Percentiles rank a stretch among this genome's conserved stretches.
phyloP scores from a whole-genome alignment of 805 yeast species.

The Phaffomyces antillensis region DNA sequence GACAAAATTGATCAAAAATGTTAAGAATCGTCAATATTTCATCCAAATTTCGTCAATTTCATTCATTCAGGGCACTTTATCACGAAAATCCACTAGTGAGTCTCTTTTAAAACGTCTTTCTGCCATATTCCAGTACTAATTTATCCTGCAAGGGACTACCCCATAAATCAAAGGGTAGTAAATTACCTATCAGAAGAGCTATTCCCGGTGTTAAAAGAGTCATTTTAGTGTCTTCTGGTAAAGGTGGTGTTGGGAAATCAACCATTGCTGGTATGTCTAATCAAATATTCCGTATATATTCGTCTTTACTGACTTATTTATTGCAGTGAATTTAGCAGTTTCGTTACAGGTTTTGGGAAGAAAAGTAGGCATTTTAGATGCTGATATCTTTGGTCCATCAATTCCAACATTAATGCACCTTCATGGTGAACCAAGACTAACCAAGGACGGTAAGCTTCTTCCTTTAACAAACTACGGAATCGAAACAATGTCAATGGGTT shows the following conservation, averaged over 20 bases:
- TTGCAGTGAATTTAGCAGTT: conserved; percentile 54
- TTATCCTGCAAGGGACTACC: conserved; percentile 17
- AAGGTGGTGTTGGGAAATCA: conserved; percentile 87
- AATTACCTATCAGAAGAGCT: conserved; percentile 46
- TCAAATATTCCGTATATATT: background rate
- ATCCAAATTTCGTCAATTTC: background rate
- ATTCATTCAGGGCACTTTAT: background rate
- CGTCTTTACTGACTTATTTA: background rate
- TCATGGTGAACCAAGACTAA: conserved; percentile 59
- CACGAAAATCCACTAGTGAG: conserved; percentile 53
- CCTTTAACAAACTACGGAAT: conserved; percentile 72
- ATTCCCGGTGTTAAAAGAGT: conserved; percentile 58
- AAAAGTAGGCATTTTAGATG: conserved; percentile 65
- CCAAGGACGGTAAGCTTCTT: conserved; percentile 43
- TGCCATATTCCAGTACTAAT: background rate
- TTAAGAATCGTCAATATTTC: background rate
- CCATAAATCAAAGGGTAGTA: conserved; percentile 29
- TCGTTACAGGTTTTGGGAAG: conserved; percentile 47
- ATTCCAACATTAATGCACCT: conserved; percentile 67
- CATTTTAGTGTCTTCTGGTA: conserved; percentile 64
- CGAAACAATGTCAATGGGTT: conserved; percentile 88
- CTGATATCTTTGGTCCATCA: conserved; percentile 82
- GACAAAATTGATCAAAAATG: background rate
- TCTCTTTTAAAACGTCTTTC: too few species aligned
- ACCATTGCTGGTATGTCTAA: conserved; percentile 37